Base-by-base conservation (phyloP, 75 land plant genomes). In the Picea sitchensis region DNA sequence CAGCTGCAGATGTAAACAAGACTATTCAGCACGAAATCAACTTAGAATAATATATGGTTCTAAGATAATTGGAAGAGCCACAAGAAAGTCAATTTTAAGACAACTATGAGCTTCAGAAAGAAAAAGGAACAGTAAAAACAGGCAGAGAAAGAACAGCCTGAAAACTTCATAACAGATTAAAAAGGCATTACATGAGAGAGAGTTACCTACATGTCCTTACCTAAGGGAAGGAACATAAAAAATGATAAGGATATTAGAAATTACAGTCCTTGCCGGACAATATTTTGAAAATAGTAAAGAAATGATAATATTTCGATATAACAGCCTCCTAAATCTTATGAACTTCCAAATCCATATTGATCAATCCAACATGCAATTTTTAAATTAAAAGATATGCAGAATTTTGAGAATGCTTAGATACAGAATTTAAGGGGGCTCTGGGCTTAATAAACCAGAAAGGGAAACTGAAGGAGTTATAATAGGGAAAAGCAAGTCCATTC, bases 1-100 rank as follows among this genome's bases (percentile, higher is more conserved):
- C 80, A 93, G 81, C 96, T 93, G 87, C 51, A 77, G 11, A 82
- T 54, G 76, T 4, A 84, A 68, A 38, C 58, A 81, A 60, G 12
- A 18, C 56, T 36, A 61, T 17, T 51, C 38, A 56, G 15, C 71
- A 74, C 58, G 20, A 59, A 68, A 2, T 23, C 15, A 65, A 67
- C 17, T 32, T 51, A 51, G 12, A 11, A 36, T 31, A 38, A 71
- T 20, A 71, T 15, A 1, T 38, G 13, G 31, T 71, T 18, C 74
- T n/a, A 11, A 71, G 47, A 18, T 9, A 44, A 71, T 41, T 8
- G 12, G 44, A 71, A 71, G n/a, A 5, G 5, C 41, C 14, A 68
- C 17, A 68, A 34, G 17, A 67, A 67, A 68, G 36, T 32, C 36
- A 32, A 68, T n/a, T 41, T 7, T 67, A 36, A 15, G 26, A 2